Evolutionary conservation across 2,329 filamentous ascomycete genomes (phyloP), one percentile per base, ranked within the genome.

Genomic region (Nothophoma quercina): DNA sequence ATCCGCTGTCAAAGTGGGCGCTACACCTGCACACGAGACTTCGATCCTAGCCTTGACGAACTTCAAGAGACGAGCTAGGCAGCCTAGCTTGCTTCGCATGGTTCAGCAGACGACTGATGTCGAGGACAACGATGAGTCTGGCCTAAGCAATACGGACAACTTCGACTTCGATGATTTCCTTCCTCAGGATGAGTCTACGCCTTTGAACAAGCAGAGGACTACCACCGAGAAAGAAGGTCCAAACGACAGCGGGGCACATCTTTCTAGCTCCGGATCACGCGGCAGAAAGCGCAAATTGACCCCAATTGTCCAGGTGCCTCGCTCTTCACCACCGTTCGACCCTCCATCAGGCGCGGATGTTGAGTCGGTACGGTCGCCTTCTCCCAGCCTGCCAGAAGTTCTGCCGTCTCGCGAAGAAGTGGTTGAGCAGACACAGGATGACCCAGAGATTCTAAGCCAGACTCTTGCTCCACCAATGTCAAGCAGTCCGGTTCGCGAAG

Each of bases 111-210:
- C 65, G 19, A 75, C 70, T 32, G 70, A 75, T 46, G 73, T 77
- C 9, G 77, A 83, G 18, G 80, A 83, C 25, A 73, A 76, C 15
- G 28, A 75, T 71, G 3, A 77, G 71, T 42, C 74, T 73, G 48
- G 79, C 73, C 58, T 83, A 73, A 62, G 83, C 71, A 40, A 78
- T 69, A 64, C 65, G 13, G 65, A 60, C 38, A 64, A 70, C 18
- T 60, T 71, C n/a, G 68, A 70, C 40, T 63, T 71, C 15, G 68
- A 72, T 38, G 67, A 71, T 60, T 88, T 85, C 65, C 81, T 78
- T 43, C 87, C 81, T 0, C 86, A 89, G 50, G 86, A 85, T 22
- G 86, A 89, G 73, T 88, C 86, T 13, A 90, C 88, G 6, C 87
- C 88, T 3, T 65, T 88, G 21, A 82, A 85, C 51, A 73, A 81